Base-by-base conservation (phyloP, 1,139 yeast genomes). In the Geotrichum australiense region DNA sequence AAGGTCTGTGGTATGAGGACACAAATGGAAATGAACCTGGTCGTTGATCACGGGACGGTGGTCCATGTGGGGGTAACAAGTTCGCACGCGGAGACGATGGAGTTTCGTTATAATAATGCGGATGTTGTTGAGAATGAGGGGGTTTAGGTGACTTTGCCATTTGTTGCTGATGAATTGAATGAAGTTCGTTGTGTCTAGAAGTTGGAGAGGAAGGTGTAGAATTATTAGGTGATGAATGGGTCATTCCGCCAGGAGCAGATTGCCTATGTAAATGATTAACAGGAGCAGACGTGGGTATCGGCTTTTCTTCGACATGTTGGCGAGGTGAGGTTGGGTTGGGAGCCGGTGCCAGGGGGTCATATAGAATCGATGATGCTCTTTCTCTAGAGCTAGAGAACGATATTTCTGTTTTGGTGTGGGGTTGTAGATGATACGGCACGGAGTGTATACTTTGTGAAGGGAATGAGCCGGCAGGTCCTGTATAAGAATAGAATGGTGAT, bases 11-110 rank as follows among this genome's bases (percentile, higher is more conserved):
- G 24, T 44, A 45, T 22, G 42, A 35, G 8, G 47, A 38, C 8
- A 46, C 47, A 34, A 54, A 42, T 1, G 61, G 61, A 45, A 53
- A 55, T 12, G 59, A 55, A 3, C 60, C 60, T 1, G 59, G 58
- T 4, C 60, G 54, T 40, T 55, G 58, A 30, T 56, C 58, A 22
- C 59, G 47, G 4, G 52, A 30, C 11, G 53, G 54, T 10, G 54
- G 55, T 26, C 31, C 28, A 10, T 31, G 45, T 16, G 30, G 18
- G 6, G 22, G 5, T 5, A 27, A n/a, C 6, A 26, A 22, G 18
- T 35, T 27, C 10, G 32, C 38, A n/a, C 31, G 18, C 8, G 38
- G 38, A 26, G 38, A 35, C 12, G 22, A 26, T 2, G 38, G 38
- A 3, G 38, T 26, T 12, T 35, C 38, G 4, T 36, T 35, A 25